Base-by-base conservation (phyloP, 2,329 filamentous ascomycete species). In the Plenodomus biglobosus region DNA sequence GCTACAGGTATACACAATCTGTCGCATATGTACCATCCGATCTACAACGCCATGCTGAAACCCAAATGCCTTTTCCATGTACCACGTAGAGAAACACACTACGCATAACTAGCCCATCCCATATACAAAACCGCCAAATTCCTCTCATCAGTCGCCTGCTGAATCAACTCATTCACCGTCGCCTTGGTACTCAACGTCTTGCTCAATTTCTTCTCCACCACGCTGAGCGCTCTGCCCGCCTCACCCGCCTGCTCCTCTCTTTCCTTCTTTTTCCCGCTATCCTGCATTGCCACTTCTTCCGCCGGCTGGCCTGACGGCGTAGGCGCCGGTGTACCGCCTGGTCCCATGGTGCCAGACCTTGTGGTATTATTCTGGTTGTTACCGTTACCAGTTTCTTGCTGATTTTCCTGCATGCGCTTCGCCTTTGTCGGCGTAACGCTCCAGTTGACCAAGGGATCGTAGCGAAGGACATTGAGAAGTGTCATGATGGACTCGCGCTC, bases 401-500 rank as follows among this genome's bases (percentile, higher is more conserved):
- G 54, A 8, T 80, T 83, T 59, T 86, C 82, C 63, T 87, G 85
- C 80, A 87, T 86, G 45, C 80, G 79, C 68, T 83, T 85, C 46
- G 85, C 80, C 40, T 84, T 80, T 15, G 85, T 70, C 0, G 84
- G 83, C 10, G 89, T 94, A 46, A 96, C 85, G 30, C 90, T 92
- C 94, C 94, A 99, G 52, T 85, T 94, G 71, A 97, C 95, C 52
- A 99, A 76, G 1, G 94, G 95, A 78, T 99, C 94, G 73, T 96
- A 97, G n/a, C 95, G 87, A 50, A 99, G 77, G 18, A 99, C 95
- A 66, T 99, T 95, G 17, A 99, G 83, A 44, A 99, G 91, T 0
- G 94, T 97, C 92, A 96, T 97, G 75, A 99, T 99, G 38, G 88
- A 92, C 69, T 96, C 95, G 11, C 89, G 89, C 70, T 99, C 94